These are phyloP conservation scores for Chrysoporthe austroafricana DNA, from an alignment of 2,329 filamentous ascomycete genomes.

Conservation along the genomic window DNA sequence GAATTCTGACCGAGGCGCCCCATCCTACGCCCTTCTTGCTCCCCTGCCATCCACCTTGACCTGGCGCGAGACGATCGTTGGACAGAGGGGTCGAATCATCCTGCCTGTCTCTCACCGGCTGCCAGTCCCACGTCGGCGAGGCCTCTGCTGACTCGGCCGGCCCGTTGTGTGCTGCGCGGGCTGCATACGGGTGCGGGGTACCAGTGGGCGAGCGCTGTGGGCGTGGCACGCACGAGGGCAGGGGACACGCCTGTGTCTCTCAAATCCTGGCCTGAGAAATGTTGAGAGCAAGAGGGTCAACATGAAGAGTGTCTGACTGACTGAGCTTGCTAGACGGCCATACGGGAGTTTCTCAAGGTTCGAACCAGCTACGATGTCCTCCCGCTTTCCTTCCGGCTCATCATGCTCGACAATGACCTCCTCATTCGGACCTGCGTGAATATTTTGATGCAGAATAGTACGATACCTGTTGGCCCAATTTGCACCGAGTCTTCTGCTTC, in stretches of 20 bases:
- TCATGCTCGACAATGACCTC: conserved; percentile 92
- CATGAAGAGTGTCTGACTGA: conserved; percentile 18
- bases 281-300: neutral
- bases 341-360: conserved; percentile 94
- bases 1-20: conserved; percentile 27
- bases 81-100: neutral
- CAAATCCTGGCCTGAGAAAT: neutral
- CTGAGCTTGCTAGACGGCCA: conserved; percentile 67
- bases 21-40: conserved; percentile 12
- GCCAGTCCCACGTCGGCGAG: conserved; percentile 25
- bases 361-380: conserved; percentile 98
- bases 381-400: conserved; percentile 91
- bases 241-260: conserved; percentile 6
- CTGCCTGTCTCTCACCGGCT: conserved; percentile 17
- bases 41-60: conserved; percentile 19
- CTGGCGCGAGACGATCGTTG: conserved; percentile 6
- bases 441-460: conserved; percentile 95
- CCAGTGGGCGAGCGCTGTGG: conserved; percentile 17
- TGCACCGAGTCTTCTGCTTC: neutral
- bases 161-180: conserved; percentile 19
- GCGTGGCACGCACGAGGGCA: conserved; percentile 12
- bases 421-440: conserved; percentile 96
- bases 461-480: conserved; percentile 28
- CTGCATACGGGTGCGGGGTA: conserved; percentile 28
- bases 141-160: conserved; percentile 21